These are phyloP conservation scores for Gautieria morchelliformis DNA, from an alignment of 768 basidiomycete species.

Conservation along the genomic window DNA sequence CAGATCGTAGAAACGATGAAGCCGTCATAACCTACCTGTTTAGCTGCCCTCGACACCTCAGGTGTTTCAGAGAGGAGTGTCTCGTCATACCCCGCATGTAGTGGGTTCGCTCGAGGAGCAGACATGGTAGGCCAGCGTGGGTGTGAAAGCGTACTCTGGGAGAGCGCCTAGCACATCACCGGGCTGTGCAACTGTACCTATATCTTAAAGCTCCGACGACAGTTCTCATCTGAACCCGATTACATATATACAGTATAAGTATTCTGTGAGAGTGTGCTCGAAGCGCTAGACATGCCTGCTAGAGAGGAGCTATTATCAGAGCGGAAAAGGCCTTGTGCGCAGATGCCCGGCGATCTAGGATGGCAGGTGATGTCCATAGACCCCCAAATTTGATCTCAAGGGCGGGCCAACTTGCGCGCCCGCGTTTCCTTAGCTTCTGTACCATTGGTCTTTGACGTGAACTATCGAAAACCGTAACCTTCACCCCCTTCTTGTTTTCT, in stretches of 20 bases:
- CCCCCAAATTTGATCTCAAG: too few species aligned
- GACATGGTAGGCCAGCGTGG: not conserved
- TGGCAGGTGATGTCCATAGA: too few species aligned
- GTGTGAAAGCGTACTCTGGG: not conserved
- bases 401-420: too few species aligned
- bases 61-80: conserved; percentile 3
- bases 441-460: not conserved
- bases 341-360: too few species aligned
- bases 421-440: conserved; percentile 15
- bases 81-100: conserved; percentile 3
- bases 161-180: not conserved
- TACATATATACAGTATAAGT: too few species aligned
- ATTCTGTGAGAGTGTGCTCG: too few species aligned
- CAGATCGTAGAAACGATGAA: not conserved
- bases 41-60: conserved; percentile 4
- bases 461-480: conserved; percentile 15
- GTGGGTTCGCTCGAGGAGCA: not conserved
- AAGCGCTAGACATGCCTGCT: too few species aligned
- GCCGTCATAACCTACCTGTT: not conserved
- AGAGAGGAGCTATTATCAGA: too few species aligned
- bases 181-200: not conserved
- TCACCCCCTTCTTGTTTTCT: conserved; percentile 11
- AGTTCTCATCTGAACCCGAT: not conserved
- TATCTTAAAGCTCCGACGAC: not conserved
- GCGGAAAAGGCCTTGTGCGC: too few species aligned